Evolutionary conservation across 139 green algal genomes (phyloP), one percentile per base, ranked within the genome.

Genomic region (Tetradesmus obliquus): DNA sequence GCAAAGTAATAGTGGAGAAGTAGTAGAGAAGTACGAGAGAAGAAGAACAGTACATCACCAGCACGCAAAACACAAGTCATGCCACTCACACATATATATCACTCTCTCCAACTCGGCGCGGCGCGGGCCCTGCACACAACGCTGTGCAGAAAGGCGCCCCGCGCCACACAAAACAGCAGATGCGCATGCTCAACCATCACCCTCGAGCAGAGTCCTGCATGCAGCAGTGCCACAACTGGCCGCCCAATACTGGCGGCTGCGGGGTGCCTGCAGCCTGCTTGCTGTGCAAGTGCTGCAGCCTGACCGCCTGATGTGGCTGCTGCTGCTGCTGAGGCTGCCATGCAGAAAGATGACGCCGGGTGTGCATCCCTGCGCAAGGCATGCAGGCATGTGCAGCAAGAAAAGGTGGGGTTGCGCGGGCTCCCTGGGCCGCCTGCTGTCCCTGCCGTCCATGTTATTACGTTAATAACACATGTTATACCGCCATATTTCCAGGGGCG

Each of bases 341-440:
- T 76, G 66, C 66, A 76, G 66, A 24, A 24, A 3, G 66, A 76
- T 76, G 66, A 76, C 66, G 66, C 66, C 66, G n/a, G 3, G 66
- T 76, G 66, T 76, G 66, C 66, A 76, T 76, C 66, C 66, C 66
- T 76, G 66, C 66, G n/a, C 66, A 76, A 76, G 66, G 66, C 66
- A 76, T 76, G 66, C 66, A 76, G n/a, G 66, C 66, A 76, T 24
- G 66, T n/a, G 66, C 66, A 5, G 15, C 66, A n/a, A 24, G 17
- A 24, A 10, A 76, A 76, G 5, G 17, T 76, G 66, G 66, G 66
- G 66, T 76, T 76, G 66, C 66, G 66, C 66, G 66, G 66, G 66
- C 66, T 24, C 66, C 66, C 66, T 76, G 17, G 66, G 17, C 66
- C 66, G 17, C 66, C 66, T 76, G 66, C 66, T 76, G 60, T 4